These are phyloP conservation scores for Aegilops tauschii DNA, from an alignment of 176 grass and related monocot genomes.

Conservation along the genomic window DNA sequence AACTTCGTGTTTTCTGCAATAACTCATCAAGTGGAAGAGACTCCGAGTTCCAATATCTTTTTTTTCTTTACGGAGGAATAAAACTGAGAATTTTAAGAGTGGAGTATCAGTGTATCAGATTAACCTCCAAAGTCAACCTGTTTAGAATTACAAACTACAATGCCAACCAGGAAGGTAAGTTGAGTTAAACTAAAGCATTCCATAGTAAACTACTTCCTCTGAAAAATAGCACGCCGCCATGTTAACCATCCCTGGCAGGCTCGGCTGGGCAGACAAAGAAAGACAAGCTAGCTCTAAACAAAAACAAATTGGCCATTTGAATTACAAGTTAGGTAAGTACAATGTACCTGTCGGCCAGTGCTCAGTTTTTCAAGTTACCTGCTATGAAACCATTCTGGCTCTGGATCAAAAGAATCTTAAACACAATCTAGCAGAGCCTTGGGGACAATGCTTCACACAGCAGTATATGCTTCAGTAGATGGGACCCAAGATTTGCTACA, in stretches of 20 bases:
- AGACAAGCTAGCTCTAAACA: conserved; percentile 21
- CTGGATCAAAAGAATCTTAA: neutral
- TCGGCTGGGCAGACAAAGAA: neutral
- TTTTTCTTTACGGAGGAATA: too few species aligned
- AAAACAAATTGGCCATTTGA: neutral
- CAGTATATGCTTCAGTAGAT: neutral
- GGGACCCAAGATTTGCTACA: neutral
- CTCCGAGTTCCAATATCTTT: too few species aligned
- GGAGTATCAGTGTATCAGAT: neutral
- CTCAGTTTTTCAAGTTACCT: neutral
- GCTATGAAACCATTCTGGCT: neutral
- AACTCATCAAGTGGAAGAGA: neutral
- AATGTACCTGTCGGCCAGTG: neutral
- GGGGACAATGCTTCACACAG: neutral
- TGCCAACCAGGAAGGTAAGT: conserved; percentile 4
- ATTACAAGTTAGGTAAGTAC: conserved; percentile 11
- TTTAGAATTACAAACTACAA: neutral
- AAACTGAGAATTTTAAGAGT: too few species aligned
- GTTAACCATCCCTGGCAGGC: neutral
- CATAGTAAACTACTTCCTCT: neutral
- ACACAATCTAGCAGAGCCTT: neutral
- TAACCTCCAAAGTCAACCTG: neutral
- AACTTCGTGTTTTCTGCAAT: neutral
- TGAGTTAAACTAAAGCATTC: neutral
- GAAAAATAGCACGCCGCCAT: neutral